Base-by-base conservation (phyloP, 2,329 filamentous ascomycete genomes). In the Aureobasidium sp. region DNA sequence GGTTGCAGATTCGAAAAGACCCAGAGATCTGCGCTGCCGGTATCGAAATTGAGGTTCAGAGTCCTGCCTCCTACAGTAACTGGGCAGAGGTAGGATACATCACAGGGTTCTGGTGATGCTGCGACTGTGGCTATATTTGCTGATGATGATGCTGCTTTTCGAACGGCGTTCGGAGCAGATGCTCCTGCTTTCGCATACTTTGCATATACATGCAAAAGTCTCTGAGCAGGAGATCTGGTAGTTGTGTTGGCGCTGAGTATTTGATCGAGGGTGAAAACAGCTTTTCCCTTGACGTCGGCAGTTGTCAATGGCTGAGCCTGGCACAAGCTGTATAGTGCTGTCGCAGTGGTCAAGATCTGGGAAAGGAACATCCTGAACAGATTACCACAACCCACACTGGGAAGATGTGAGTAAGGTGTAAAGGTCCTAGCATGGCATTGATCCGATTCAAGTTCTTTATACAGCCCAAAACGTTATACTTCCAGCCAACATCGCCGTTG, bases 1-100 rank as follows among this genome's bases (percentile, higher is more conserved):
- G 80, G 69, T 17, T 85, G 80, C 21, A 84, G 76, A 21, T 76
- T 77, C 0, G 85, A 87, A 72, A 86, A 87, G 35, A 84, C 87
- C 81, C 81, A 94, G 50, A 88, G 80, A 73, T 88, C 85, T 40
- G 84, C 78, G 64, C 78, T 87, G 63, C 78, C 86, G 11, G 88
- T 91, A 65, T 91, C 88, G 63, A 91, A 81, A 69, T 89, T 85
- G 62, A 91, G 71, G 62, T 84, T 80, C 64, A 89, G 69, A 3
- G 75, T 81, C 65, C 85, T 83, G 69, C 80, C 74, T 46, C 87
- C 88, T 63, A 90, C 76, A 1, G 75, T 78, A 50, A 90, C 82
- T 0, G 85, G 82, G 64, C 70, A 74, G 13, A 77, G 71, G 65
- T 78, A 78, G 55, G 65, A 38, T 1, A 37, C 21, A 37, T 60